A percentile compares a stretch with the other conserved stretches of the same genome.
phyloP scores from a whole-genome alignment of 2,329 filamentous ascomycete species.

The Neospermospora avenae region DNA sequence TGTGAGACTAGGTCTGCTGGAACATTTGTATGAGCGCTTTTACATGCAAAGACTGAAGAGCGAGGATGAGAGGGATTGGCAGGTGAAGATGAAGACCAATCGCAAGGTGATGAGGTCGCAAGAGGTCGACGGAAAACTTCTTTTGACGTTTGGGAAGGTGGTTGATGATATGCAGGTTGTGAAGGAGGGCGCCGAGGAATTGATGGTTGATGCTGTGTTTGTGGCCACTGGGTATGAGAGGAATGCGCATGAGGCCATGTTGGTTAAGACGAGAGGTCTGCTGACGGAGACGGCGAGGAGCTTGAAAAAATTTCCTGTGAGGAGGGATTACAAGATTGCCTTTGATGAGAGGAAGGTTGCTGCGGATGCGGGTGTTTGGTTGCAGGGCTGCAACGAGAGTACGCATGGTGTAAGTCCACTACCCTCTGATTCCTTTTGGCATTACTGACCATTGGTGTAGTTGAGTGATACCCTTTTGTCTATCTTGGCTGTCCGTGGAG shows the following conservation, averaged over 20 bases:
- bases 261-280: slow-evolving; percentile 63
- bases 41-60: slow-evolving; percentile 72
- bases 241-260: slow-evolving; percentile 73
- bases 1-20: slow-evolving; percentile 81
- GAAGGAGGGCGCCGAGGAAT: slow-evolving; percentile 31
- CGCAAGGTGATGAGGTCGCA: not conserved
- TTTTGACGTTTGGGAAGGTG: not conserved
- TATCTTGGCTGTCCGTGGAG: slow-evolving; percentile 70
- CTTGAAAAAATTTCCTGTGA: slow-evolving; percentile 58
- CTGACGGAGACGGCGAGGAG: slow-evolving; percentile 57
- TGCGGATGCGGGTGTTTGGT: slow-evolving; percentile 71
- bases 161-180: slow-evolving; percentile 36
- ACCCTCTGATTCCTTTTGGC: not conserved
- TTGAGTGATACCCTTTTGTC: slow-evolving; percentile 80
- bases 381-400: slow-evolving; percentile 90
- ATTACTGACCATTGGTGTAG: slow-evolving; percentile 37
- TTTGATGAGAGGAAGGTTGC: slow-evolving; percentile 67
- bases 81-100: not conserved
- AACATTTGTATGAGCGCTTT: slow-evolving; percentile 80
- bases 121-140: not conserved
- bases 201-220: slow-evolving; percentile 75
- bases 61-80: slow-evolving; percentile 1
- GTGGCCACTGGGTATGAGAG: slow-evolving; percentile 84
- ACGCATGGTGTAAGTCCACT: slow-evolving; percentile 77
- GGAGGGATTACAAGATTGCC: slow-evolving; percentile 73